phyloP scores from a whole-genome alignment of 495 filamentous ascomycete species.

The Aspergillus steynii region DNA sequence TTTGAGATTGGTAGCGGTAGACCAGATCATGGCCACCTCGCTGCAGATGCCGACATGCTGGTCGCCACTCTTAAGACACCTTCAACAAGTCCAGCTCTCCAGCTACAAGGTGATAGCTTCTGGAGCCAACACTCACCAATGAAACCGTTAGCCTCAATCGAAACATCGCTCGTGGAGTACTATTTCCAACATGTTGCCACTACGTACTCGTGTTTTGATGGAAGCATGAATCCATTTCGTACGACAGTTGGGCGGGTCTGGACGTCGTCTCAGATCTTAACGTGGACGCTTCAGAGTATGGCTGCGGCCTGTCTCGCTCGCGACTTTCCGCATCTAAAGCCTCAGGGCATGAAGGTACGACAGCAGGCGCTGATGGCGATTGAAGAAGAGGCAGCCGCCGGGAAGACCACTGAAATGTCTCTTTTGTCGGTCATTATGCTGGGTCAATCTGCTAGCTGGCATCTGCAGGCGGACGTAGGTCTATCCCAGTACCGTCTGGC shows the following conservation, averaged over 20 bases:
- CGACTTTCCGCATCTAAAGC: not conserved
- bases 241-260: not conserved
- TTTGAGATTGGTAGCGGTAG: not conserved
- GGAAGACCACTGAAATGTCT: not conserved
- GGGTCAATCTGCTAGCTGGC: not conserved
- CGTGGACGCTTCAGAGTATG: slow-evolving; percentile 4
- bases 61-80: not conserved
- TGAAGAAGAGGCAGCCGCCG: not conserved
- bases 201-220: not conserved
- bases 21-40: not conserved
- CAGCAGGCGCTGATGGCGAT: not conserved
- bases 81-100: not conserved
- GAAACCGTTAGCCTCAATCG: not conserved
- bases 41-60: not conserved
- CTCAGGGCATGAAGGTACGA: not conserved
- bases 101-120: not conserved
- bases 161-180: not conserved
- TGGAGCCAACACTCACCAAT: not conserved
- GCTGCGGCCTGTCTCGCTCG: slow-evolving; percentile 2
- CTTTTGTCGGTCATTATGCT: not conserved
- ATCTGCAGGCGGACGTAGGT: not conserved
- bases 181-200: not conserved
- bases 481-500: not conserved
- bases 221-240: not conserved
- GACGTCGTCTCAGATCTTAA: slow-evolving; percentile 2